Conservation (phyloP, 2,329 filamentous ascomycete species). For the Trichoderma lentiforme region DNA sequence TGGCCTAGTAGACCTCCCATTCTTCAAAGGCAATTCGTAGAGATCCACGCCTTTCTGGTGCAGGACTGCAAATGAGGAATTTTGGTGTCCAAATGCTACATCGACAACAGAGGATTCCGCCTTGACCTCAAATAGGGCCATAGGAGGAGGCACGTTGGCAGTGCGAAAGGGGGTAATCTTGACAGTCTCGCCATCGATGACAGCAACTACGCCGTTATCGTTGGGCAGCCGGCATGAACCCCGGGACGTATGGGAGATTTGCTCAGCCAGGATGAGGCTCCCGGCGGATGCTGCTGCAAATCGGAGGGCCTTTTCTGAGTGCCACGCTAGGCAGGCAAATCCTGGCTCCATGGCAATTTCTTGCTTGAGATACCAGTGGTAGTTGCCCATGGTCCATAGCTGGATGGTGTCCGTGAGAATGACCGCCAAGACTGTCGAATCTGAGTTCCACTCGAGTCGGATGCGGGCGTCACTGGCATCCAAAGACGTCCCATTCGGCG, state of each 20-base stretch:
- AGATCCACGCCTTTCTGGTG: conserved; percentile 64
- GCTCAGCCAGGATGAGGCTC: conserved; percentile 59
- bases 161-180: conserved; percentile 83
- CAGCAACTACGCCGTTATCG: conserved; percentile 76
- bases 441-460: conserved; percentile 78
- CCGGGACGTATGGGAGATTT: conserved; percentile 63
- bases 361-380: conserved; percentile 97
- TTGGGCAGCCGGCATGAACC: conserved; percentile 68
- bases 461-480: conserved; percentile 53
- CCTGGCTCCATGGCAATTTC: conserved; percentile 55
- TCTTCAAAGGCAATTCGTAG: conserved; percentile 65
- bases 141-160: conserved; percentile 87
- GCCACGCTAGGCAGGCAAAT: conserved; percentile 60
- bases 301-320: conserved; percentile 77
- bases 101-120: conserved; percentile 65
- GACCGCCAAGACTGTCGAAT: conserved; percentile 89
- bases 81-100: conserved; percentile 66
- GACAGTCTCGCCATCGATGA: conserved; percentile 75
- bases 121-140: conserved; percentile 74
- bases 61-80: conserved; percentile 67
- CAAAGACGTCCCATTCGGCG: conserved; percentile 53
- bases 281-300: conserved; percentile 55
- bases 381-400: conserved; percentile 95
- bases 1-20: conserved; percentile 47
- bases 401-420: conserved; percentile 72